phyloP scores from a whole-genome alignment of 305 asterid genomes.

The Fraxinus velutina region DNA sequence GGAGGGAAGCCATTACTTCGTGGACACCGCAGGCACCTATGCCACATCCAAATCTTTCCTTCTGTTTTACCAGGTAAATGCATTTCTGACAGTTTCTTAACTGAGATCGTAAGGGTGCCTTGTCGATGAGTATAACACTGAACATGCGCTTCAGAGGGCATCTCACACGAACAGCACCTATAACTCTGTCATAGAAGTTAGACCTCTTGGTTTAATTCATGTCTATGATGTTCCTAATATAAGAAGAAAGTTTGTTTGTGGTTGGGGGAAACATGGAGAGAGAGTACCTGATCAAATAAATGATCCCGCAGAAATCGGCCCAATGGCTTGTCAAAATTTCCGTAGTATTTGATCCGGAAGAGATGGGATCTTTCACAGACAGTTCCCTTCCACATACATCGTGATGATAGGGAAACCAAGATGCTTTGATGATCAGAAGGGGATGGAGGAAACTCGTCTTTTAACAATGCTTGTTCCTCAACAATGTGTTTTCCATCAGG shows the following conservation, averaged over 20 bases:
- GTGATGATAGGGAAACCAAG: constrained; percentile 81
- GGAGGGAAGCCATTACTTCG: constrained; percentile 83
- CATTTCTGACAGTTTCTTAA: constrained; percentile 75
- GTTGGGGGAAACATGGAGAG: constrained; percentile 28
- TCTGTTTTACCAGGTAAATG: constrained; percentile 74
- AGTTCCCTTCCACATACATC: constrained; percentile 93
- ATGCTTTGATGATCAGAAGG: constrained; percentile 93
- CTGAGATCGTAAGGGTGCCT: constrained; percentile 89
- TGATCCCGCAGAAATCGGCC: constrained; percentile 90
- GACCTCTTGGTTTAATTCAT: constrained; percentile 25
- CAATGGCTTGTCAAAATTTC: constrained; percentile 84
- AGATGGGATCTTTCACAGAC: constrained; percentile 91
- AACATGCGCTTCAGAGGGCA: constrained; percentile 96
- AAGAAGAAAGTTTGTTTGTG: background rate
- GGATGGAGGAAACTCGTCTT: constrained; percentile 79
- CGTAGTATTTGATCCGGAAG: constrained; percentile 86
- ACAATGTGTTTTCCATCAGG: constrained; percentile 37
- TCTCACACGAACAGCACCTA: constrained; percentile 77
- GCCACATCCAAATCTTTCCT: constrained; percentile 99
- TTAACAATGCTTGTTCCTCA: constrained; percentile 45
- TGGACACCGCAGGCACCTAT: constrained; percentile 92
- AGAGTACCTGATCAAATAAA: constrained; percentile 81
- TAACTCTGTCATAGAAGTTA: constrained; percentile 52
- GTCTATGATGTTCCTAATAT: constrained; percentile 5
- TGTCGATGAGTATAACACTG: constrained; percentile 95